These are phyloP conservation scores for Dysphania ambrosioides DNA, from an alignment of 148 eudicot species.

Conservation along the genomic window DNA sequence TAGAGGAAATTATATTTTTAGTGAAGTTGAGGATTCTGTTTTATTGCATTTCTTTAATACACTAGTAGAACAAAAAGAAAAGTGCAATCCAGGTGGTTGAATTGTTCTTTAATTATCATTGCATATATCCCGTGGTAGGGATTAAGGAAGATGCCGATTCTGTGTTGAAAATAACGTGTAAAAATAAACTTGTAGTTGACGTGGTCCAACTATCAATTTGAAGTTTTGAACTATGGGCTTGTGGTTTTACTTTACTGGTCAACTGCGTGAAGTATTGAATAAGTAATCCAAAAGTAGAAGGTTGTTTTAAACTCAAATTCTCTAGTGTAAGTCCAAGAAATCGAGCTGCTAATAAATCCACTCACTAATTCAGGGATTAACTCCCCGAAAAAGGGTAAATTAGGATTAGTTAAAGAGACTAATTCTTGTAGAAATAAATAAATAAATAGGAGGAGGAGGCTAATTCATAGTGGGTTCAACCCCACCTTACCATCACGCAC, in stretches of 20 bases:
- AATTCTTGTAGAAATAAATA: too few relatives aligned
- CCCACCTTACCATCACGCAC: too few relatives aligned
- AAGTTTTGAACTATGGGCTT: constrained; percentile 26
- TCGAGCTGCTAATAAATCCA: not conserved
- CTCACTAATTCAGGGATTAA: not conserved
- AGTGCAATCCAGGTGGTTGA: too few relatives aligned
- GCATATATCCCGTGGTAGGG: constrained; percentile 27
- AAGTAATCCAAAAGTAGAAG: constrained; percentile 23
- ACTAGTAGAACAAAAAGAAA: too few relatives aligned
- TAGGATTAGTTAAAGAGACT: not conserved
- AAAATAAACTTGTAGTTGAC: constrained; percentile 25
- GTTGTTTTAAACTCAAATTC: not conserved
- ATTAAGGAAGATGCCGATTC: constrained; percentile 30
- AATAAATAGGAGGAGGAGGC: too few relatives aligned
- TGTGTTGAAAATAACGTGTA: constrained; percentile 12
- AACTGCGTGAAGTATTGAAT: constrained; percentile 31
- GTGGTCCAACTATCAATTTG: constrained; percentile 11
- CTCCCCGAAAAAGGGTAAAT: too few relatives aligned
- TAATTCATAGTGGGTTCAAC: too few relatives aligned
- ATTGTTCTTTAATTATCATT: constrained; percentile 2
- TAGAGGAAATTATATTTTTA: constrained; percentile 13
- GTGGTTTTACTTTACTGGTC: constrained; percentile 25
- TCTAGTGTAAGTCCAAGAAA: too few relatives aligned
- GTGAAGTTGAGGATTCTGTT: constrained; percentile 6
- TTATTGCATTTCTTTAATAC: too few relatives aligned